Conservation (phyloP, 805 yeast species). For the Kodamaea nitidulidarum region DNA sequence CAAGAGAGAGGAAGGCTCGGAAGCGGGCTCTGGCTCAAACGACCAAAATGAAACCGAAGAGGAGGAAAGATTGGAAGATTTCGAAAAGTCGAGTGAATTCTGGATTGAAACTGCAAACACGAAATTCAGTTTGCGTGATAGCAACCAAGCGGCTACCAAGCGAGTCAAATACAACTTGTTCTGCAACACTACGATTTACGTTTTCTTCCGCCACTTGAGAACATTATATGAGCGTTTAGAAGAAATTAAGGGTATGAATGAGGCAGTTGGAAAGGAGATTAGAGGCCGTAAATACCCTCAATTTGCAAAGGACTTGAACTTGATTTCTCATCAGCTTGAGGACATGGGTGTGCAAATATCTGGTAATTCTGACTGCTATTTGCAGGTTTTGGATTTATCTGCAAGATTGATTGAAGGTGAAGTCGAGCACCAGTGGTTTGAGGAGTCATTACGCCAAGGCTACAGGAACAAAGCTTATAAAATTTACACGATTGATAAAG, state of each 20-base stretch:
- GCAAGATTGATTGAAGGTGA: slow-evolving; percentile 82
- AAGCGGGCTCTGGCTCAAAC: slow-evolving; percentile 26
- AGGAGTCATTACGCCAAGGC: slow-evolving; percentile 92
- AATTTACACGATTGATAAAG: slow-evolving; percentile 89
- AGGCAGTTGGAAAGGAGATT: slow-evolving; percentile 69
- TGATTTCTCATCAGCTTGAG: slow-evolving; percentile 73
- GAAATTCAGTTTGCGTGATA: slow-evolving; percentile 25
- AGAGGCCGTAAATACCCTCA: slow-evolving; percentile 57
- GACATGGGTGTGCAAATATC: slow-evolving; percentile 74
- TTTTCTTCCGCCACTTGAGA: slow-evolving; percentile 81
- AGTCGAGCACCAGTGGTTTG: slow-evolving; percentile 90
- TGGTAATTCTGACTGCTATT: slow-evolving; percentile 62
- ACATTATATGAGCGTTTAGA: slow-evolving; percentile 74
- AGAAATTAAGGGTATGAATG: slow-evolving; percentile 72
- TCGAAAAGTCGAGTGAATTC: slow-evolving; percentile 37
- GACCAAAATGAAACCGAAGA: slow-evolving; percentile 33
- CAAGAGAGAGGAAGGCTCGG: slow-evolving; percentile 31
- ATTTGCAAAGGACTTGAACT: slow-evolving; percentile 83
- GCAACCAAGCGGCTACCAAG: slow-evolving; percentile 21
- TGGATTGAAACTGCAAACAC: slow-evolving; percentile 39
- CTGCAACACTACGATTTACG: slow-evolving; percentile 83
- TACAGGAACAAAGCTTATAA: slow-evolving; percentile 91
- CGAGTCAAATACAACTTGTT: slow-evolving; percentile 71
- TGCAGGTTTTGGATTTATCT: slow-evolving; percentile 71
- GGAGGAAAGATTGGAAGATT: slow-evolving; percentile 27